phyloP scores from a whole-genome alignment of 164 flowering plant species.

The Liquidambar formosana region DNA sequence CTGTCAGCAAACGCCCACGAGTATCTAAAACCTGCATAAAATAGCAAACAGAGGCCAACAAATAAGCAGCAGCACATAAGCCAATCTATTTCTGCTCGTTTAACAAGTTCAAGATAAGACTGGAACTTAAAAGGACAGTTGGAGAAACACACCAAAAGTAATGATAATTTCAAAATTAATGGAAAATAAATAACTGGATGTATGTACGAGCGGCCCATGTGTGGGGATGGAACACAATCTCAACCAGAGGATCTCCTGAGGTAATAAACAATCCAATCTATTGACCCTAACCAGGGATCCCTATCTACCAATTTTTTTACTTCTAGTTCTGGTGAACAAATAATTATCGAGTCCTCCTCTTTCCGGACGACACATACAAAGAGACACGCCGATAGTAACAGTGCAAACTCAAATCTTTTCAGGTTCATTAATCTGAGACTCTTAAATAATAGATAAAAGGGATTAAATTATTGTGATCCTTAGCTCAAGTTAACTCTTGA shows the following conservation, averaged over 20 bases:
- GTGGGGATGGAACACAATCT: not conserved
- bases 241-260: not conserved
- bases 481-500: no score
- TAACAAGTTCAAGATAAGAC: not conserved
- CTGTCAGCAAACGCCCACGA: slow-evolving; percentile 42
- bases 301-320: no score
- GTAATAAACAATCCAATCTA: not conserved
- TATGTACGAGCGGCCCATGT: not conserved
- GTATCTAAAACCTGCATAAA: slow-evolving; percentile 43
- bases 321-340: no score
- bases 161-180: not conserved
- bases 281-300: no score
- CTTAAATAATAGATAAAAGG: not conserved
- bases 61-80: not conserved
- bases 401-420: not conserved
- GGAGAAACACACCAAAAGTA: not conserved
- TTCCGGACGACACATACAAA: no score
- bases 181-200: no score
- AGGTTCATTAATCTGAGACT: not conserved
- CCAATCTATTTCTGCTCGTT: not conserved
- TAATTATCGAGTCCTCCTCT: no score
- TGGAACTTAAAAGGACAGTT: not conserved
- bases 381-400: no score
- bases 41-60: not conserved
- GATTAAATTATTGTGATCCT: not conserved